A percentile compares a stretch with the other conserved stretches of the same genome.
phyloP scores from a whole-genome alignment of 2,329 filamentous ascomycete species.

The Lachnellula hyalina region DNA sequence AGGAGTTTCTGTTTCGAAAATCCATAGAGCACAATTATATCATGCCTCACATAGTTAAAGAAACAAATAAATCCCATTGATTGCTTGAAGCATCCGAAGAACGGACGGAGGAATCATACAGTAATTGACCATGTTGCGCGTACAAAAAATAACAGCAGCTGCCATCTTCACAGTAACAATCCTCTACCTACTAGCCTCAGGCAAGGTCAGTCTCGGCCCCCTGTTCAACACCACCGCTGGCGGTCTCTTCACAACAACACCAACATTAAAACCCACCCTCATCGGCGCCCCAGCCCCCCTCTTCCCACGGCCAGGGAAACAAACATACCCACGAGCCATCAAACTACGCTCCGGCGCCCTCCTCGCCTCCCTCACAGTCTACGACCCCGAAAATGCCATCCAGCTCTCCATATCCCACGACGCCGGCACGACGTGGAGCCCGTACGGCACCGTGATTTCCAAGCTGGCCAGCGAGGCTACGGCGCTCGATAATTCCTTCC shows the following conservation, averaged over 20 bases:
- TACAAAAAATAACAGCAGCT: not conserved
- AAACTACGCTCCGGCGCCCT: constrained; percentile 1
- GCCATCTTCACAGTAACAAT: not conserved
- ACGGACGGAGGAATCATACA: not conserved
- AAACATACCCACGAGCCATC: constrained; percentile 4
- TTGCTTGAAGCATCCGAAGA: too few species aligned
- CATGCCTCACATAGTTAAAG: too few species aligned
- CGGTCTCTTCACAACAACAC: not conserved
- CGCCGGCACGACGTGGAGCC: not conserved
- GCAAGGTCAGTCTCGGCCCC: not conserved
- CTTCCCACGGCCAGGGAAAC: not conserved
- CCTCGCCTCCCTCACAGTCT: not conserved
- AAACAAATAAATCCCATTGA: too few species aligned
- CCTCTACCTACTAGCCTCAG: not conserved
- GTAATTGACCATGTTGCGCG: not conserved
- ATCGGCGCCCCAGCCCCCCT: not conserved
- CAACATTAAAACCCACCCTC: not conserved
- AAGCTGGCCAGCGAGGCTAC: not conserved
- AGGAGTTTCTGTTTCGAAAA: too few species aligned
- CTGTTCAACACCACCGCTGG: not conserved
- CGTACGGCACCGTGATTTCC: not conserved
- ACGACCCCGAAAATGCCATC: not conserved
- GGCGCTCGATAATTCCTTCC: constrained; percentile 8
- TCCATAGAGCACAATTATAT: too few species aligned
- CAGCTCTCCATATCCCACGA: not conserved